Evolutionary conservation across 2,329 filamentous ascomycete species (phyloP), one percentile per base, ranked within the genome.

Genomic region (Myotisia sp.): DNA sequence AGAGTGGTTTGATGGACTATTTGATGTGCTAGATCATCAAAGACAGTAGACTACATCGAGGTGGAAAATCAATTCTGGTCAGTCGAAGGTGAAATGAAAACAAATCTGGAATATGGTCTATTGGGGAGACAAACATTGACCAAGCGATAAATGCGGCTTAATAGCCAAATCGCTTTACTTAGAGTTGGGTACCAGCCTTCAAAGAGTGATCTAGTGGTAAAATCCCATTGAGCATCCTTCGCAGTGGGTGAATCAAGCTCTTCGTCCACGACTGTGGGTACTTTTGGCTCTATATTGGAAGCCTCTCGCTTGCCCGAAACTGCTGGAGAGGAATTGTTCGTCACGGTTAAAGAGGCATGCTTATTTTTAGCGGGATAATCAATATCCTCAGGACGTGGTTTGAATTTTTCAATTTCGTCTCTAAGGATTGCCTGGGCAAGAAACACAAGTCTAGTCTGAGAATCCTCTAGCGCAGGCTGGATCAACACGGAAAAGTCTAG

Each of bases 1-100:
- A 78, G 62, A 0, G 86, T 94, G 2, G 86, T 90, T 56, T 92
- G 83, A 48, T 87, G 80, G 17, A 98, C 83, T 44, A 95, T 90
- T 47, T 76, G 75, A 51, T 82, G 78, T 4, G 77, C 76, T 3
- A 82, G 64, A 45, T 82, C 76, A 44, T 79, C 75, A 47, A 79
- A 79, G 26, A 79, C 72, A 14, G 70, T 72, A 37, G 74, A 74
- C 69, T 74, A 35, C 13, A 43, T 37, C 12, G 38, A 42, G 42
- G 42, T 47, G 50, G 34, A 21, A 12, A 26, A 28, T 26, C 31
- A 18, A 19, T 41, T 26, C 37, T 18, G 34, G 40, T 51, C 35
- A 50, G 41, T 34, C 21, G 26, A 24, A 10, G 31, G 28, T 26
- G 32, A 17, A 19, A 26, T 27, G 14, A 12, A 5, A 21, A 8